Conservation (phyloP, 257 asterid genomes). For the Solanum dulcamara region DNA sequence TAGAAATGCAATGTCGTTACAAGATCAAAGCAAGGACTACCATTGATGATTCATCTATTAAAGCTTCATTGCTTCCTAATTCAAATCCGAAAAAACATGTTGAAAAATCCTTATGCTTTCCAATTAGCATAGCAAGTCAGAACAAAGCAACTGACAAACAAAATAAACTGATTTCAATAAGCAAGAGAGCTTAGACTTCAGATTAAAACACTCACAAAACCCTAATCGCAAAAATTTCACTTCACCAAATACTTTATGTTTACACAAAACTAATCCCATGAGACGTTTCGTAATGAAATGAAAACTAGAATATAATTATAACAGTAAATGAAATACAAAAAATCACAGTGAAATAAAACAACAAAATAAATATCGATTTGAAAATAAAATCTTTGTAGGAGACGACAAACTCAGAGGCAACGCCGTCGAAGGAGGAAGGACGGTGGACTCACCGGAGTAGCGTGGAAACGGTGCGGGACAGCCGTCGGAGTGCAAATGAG, state of each 20-base stretch:
- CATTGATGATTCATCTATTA: neutral
- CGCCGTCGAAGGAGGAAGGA: neutral
- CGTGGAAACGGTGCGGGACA: neutral
- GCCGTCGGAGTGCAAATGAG: constrained; percentile 3
- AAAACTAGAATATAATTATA: neutral
- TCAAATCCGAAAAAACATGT: neutral
- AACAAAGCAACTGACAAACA: neutral
- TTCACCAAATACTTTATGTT: neutral
- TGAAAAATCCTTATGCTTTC: neutral
- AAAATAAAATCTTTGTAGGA: neutral
- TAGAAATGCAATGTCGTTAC: neutral
- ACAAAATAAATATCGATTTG: neutral
- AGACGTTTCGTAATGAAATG: neutral
- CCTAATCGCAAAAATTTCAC: constrained; percentile 4
- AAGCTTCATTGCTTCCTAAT: neutral
- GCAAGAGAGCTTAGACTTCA: neutral
- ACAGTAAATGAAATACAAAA: neutral
- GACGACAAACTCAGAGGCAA: neutral
- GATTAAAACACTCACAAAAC: constrained; percentile 1
- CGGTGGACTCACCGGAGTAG: neutral
- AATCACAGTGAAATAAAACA: neutral
- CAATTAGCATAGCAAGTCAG: neutral
- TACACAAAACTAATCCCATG: neutral
- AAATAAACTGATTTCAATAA: neutral
- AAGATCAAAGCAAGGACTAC: neutral